phyloP scores from a whole-genome alignment of 306 rosid species.

The Lathyrus tuberosus region DNA sequence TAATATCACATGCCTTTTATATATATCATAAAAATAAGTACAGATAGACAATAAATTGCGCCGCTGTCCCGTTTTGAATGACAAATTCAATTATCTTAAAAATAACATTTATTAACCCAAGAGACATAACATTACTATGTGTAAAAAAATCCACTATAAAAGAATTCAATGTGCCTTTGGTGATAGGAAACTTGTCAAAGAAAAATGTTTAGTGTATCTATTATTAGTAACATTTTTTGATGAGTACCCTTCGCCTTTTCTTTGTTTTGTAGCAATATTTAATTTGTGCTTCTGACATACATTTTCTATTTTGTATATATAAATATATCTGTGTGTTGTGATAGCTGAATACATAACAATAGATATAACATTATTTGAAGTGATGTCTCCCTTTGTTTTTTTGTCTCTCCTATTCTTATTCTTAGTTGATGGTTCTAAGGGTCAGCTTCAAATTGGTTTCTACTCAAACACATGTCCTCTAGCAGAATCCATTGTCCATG shows the following conservation, averaged over 20 bases:
- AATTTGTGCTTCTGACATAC: neutral
- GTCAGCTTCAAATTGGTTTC: constrained; percentile 60
- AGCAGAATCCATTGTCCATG: constrained; percentile 54
- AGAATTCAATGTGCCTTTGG: no score
- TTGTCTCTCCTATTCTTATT: constrained; percentile 36
- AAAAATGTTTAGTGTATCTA: no score
- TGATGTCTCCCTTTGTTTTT: constrained; percentile 13
- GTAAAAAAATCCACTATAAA: no score
- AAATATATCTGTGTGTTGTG: neutral
- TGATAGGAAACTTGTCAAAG: no score
- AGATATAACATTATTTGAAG: constrained; percentile 6
- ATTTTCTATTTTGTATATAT: neutral
- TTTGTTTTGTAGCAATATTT: neutral
- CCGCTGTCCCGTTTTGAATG: no score
- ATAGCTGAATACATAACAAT: neutral
- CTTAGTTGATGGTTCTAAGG: constrained; percentile 39
- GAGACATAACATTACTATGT: no score
- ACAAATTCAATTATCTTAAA: no score
- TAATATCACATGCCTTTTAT: no score
- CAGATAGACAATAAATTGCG: no score
- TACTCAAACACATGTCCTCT: constrained; percentile 71
- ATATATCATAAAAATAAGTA: no score
- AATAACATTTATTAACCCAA: no score
- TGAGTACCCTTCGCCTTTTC: constrained; percentile 3
- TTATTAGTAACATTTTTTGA: neutral